phyloP scores from a whole-genome alignment of 2,329 filamentous ascomycete genomes.

The Cercospora zeina region DNA sequence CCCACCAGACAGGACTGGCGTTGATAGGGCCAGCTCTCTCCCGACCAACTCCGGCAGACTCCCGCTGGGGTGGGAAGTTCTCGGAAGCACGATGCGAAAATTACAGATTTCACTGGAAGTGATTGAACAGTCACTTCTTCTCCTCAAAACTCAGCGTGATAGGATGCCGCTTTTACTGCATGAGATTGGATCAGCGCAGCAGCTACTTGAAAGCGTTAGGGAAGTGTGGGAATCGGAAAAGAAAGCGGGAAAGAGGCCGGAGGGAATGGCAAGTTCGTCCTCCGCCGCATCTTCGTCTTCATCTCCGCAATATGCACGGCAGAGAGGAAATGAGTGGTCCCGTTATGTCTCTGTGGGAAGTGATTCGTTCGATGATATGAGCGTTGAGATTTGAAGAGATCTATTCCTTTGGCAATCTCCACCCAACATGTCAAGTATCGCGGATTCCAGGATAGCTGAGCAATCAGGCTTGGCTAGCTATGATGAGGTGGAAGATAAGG shows the following conservation, averaged over 20 bases:
- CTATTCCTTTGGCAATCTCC: not conserved
- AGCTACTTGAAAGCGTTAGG: constrained; percentile 26
- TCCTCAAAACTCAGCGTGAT: constrained; percentile 21
- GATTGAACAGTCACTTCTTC: constrained; percentile 25
- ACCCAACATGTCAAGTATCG: not conserved
- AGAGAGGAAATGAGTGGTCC: not conserved
- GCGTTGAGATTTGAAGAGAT: constrained; percentile 1
- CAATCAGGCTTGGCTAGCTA: not conserved
- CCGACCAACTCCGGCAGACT: not conserved
- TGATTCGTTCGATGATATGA: constrained; percentile 10
- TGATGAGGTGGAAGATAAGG: constrained; percentile 16
- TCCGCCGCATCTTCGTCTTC: constrained; percentile 6
- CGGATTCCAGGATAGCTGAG: not conserved
- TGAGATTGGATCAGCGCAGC: constrained; percentile 25
- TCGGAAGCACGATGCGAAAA: constrained; percentile 26
- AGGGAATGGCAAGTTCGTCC: not conserved
- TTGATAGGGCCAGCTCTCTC: not conserved
- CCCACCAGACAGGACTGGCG: constrained; percentile 14
- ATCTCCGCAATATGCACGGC: constrained; percentile 3
- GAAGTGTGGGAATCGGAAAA: constrained; percentile 21
- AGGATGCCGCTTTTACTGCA: constrained; percentile 24
- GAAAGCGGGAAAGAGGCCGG: constrained; percentile 9
- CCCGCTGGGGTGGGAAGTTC: constrained; percentile 24
- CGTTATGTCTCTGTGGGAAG: not conserved
- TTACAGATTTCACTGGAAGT: constrained; percentile 26